These are phyloP conservation scores for Sclerotinia trifoliorum DNA, from an alignment of 2,329 filamentous ascomycete species.

Conservation along the genomic window DNA sequence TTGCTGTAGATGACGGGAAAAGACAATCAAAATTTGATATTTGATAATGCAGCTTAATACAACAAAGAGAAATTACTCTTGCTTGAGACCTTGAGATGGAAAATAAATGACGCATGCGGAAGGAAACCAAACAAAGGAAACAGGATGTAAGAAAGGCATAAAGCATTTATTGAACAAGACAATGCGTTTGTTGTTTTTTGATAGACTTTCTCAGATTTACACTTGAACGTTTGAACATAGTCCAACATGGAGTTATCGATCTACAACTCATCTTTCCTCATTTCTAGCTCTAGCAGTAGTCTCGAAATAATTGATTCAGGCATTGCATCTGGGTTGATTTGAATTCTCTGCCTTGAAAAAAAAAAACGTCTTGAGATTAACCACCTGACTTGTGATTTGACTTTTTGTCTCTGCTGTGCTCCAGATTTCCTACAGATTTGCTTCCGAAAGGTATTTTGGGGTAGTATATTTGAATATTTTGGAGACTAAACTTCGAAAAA, in stretches of 20 bases:
- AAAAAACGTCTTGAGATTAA: too few relatives aligned
- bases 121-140: neutral
- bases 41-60: neutral
- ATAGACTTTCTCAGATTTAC: neutral
- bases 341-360: too few relatives aligned
- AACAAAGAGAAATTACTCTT: neutral
- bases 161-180: neutral
- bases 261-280: neutral
- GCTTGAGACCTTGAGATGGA: neutral
- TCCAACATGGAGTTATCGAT: neutral
- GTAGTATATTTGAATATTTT: neutral
- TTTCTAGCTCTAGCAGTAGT: neutral
- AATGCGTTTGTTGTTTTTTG: neutral
- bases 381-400: too few relatives aligned
- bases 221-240: too few relatives aligned
- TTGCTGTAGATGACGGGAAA: neutral
- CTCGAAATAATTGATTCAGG: neutral
- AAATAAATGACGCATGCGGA: neutral
- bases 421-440: too few relatives aligned
- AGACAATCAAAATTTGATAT: neutral
- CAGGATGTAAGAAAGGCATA: neutral
- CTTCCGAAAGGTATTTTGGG: neutral
- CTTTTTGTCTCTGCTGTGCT: too few relatives aligned
- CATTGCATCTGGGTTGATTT: too few relatives aligned
- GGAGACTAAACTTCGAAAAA: neutral